Base-by-base conservation (phyloP, 306 rosid genomes). In the Gynostemma pentaphyllum region DNA sequence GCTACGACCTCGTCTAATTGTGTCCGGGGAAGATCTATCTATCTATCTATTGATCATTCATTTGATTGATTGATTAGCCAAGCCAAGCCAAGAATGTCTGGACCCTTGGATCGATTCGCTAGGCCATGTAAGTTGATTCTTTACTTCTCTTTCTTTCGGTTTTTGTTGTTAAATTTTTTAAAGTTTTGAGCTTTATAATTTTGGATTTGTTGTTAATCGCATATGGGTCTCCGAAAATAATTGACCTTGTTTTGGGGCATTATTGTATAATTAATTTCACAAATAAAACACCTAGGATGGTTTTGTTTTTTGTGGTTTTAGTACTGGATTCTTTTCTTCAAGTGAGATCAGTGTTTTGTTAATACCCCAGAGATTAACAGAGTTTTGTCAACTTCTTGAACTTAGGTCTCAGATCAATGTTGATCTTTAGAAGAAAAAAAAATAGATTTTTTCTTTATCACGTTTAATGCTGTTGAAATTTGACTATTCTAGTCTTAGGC, bases 61-160 rank as follows among this genome's bases (percentile, higher is more conserved):
- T n/a, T n/a, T n/a, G n/a, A n/a, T n/a, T n/a, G n/a, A n/a, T n/a
- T n/a, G n/a, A n/a, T n/a, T n/a, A n/a, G n/a, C n/a, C n/a, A n/a
- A n/a, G n/a, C n/a, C n/a, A 5, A 28, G 15, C 68, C 11, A 42
- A 45, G 42, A 45, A 68, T 68, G 72, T 68, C 72, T n/a, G 72
- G 72, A 39, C 72, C 63, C 19, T 30, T 68, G 52, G 72, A 68
- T 68, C 72, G 72, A 16, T 52, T 68, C 34, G 72, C 72, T 7
- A 53, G 72, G 37, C 72, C 72, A 16, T 53, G 72, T 68, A 64
- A 68, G 72, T 68, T 40, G 45, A 26, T 23, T 54, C 12, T 53
- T 1, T 0, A 9, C 52, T 52, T 41, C 15, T 40, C 0, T 26
- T 37, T 46, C 9, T n/a, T 30, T 11, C n/a, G 66, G 24, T 29